These are phyloP conservation scores for Solanum phureja DNA, from an alignment of 257 asterid species.

Conservation along the genomic window DNA sequence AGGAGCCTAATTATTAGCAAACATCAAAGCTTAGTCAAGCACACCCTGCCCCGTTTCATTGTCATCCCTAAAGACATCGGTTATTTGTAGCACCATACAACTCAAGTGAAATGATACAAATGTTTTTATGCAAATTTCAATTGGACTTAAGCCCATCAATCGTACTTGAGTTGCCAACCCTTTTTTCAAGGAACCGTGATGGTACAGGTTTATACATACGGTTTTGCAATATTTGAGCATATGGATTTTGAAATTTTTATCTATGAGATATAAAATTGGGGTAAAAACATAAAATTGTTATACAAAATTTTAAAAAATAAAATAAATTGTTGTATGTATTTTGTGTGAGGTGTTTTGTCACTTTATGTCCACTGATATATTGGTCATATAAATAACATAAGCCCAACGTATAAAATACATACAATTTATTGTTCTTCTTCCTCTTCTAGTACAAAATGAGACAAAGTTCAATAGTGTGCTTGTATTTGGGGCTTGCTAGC, in stretches of 20 bases:
- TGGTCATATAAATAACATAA: not conserved
- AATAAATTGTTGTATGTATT: not conserved
- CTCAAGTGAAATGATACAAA: too few relatives aligned
- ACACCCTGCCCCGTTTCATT: not conserved
- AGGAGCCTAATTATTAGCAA: not conserved
- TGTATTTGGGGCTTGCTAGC: too few relatives aligned
- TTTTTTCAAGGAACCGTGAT: not conserved
- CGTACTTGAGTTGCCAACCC: too few relatives aligned
- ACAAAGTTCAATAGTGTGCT: too few relatives aligned
- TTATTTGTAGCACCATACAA: not conserved
- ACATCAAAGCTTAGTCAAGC: not conserved
- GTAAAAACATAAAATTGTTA: not conserved
- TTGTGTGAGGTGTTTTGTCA: not conserved
- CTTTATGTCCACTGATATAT: not conserved
- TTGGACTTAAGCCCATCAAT: too few relatives aligned
- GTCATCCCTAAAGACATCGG: fast-evolving
- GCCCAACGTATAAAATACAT: not conserved
- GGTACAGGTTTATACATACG: not conserved
- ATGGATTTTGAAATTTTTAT: not conserved
- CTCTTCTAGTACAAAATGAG: not conserved
- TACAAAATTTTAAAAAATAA: not conserved
- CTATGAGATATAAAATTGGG: not conserved
- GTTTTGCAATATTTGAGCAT: not conserved
- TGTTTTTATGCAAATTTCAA: too few relatives aligned
- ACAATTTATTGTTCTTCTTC: not conserved